A percentile compares a stretch with the other conserved stretches of the same genome.
Conservation (phyloP, 345 rosid genomes). For the Salix udensis region DNA sequence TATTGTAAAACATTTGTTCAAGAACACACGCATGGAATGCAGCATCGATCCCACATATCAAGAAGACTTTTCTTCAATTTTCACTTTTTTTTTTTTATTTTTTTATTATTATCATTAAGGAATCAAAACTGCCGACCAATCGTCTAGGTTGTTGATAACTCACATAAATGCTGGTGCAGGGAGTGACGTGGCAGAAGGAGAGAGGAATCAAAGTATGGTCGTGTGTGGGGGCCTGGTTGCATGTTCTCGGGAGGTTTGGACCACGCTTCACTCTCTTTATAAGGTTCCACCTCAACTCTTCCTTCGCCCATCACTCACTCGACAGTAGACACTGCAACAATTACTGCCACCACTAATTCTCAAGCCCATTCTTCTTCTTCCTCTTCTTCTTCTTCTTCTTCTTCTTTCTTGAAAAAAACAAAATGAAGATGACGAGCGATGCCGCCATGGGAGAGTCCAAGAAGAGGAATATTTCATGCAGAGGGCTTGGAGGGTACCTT, state of each 20-base stretch:
- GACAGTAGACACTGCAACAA: conserved; percentile 1
- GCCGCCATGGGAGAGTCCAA: conserved; percentile 36
- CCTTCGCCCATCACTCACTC: background rate
- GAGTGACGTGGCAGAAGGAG: conserved; percentile 23
- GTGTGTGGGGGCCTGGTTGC: conserved; percentile 1
- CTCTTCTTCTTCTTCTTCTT: no score
- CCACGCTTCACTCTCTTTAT: conserved; percentile 21
- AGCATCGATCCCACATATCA: background rate
- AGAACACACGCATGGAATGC: conserved; percentile 4
- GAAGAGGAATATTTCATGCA: conserved; percentile 41
- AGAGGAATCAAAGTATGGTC: background rate
- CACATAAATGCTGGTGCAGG: conserved; percentile 27
- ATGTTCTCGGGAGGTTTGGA: conserved; percentile 12
- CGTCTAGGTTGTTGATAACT: conserved; percentile 24
- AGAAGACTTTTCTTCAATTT: background rate
- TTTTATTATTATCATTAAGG: background rate
- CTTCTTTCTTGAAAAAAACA: background rate
- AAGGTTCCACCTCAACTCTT: conserved; percentile 7
- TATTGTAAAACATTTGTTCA: background rate
- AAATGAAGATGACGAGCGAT: conserved; percentile 21
- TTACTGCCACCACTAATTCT: background rate
- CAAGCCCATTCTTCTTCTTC: background rate
- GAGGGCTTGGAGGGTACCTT: conserved; percentile 64
- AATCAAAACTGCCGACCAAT: conserved; percentile 39
- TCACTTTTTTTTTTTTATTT: background rate